phyloP scores from a whole-genome alignment of 345 rosid genomes.

The Ceriops zippeliana region DNA sequence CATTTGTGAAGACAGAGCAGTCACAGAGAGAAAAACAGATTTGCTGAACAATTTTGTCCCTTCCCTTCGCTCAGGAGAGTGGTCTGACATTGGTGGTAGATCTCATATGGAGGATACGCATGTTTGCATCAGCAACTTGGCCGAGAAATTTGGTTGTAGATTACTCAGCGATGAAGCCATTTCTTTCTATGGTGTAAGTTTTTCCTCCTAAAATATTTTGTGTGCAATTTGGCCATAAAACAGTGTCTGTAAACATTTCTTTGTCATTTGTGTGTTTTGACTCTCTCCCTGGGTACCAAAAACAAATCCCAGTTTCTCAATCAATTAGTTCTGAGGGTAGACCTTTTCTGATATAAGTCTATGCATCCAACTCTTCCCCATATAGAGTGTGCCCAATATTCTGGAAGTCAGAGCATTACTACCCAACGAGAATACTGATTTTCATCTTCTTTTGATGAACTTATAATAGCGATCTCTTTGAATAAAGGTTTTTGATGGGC shows the following conservation, averaged over 20 bases:
- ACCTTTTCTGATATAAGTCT: not conserved
- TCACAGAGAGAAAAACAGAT: conserved; percentile 32
- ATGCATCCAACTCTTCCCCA: too few species aligned
- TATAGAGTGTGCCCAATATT: too few species aligned
- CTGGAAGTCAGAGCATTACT: too few species aligned
- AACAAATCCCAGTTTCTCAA: not conserved
- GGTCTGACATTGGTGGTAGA: conserved; percentile 69
- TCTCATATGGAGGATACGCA: conserved; percentile 74
- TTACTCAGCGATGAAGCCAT: conserved; percentile 33
- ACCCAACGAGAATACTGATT: too few species aligned
- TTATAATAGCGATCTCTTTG: not conserved
- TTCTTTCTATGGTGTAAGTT: conserved; percentile 77
- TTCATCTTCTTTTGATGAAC: too few species aligned
- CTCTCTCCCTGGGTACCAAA: not conserved
- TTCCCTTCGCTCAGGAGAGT: conserved; percentile 71
- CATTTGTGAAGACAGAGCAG: conserved; percentile 49
- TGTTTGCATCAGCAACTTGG: conserved; percentile 67
- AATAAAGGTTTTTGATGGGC: conserved; percentile 80
- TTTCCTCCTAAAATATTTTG: not conserved
- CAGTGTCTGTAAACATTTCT: not conserved
- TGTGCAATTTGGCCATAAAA: not conserved
- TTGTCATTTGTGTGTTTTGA: not conserved
- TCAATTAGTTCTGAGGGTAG: not conserved
- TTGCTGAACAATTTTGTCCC: conserved; percentile 42
- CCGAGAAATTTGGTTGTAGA: conserved; percentile 44